Evolutionary conservation across 208 protist species (phyloP).

Genomic region (Acanthamoeba royreba): DNA sequence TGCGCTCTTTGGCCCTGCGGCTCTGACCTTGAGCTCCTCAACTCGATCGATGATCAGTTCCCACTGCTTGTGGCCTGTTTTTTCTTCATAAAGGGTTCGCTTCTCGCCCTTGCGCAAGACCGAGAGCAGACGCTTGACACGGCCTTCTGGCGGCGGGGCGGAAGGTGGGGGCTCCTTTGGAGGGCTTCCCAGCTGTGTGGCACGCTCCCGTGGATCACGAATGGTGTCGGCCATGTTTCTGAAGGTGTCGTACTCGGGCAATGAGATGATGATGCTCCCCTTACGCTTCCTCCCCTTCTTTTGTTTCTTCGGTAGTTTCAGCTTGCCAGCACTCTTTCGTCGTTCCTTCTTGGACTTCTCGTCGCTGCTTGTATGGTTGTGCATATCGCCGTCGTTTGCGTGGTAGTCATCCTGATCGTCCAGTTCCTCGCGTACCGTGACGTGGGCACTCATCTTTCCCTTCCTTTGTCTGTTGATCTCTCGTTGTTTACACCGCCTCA

Average conservation of each 20-base stretch:
- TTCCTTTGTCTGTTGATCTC: no score
- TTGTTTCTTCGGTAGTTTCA: not conserved
- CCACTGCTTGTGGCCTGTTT: not conserved
- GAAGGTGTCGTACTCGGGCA: not conserved
- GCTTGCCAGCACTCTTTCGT: not conserved
- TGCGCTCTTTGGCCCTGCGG: no score
- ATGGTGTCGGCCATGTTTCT: not conserved
- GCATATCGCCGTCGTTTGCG: not conserved
- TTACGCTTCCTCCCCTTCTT: not conserved
- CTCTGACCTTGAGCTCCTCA: no score
- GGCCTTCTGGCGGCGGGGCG: not conserved
- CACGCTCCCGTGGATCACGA: not conserved
- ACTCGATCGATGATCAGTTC: not conserved
- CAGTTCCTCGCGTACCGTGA: no score
- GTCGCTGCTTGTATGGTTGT: no score
- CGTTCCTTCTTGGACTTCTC: not conserved
- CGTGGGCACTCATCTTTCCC: no score
- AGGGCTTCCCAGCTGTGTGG: not conserved
- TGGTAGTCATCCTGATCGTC: not conserved
- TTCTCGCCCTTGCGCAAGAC: not conserved
- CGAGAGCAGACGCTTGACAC: not conserved
- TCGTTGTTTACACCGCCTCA: no score
- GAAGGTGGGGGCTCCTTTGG: not conserved
- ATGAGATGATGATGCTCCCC: not conserved
- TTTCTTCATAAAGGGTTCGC: not conserved